A percentile compares a stretch with the other conserved stretches of the same genome.
These are phyloP conservation scores for Beta lomatogona DNA, from an alignment of 179 eudicot genomes.

Conservation along the genomic window DNA sequence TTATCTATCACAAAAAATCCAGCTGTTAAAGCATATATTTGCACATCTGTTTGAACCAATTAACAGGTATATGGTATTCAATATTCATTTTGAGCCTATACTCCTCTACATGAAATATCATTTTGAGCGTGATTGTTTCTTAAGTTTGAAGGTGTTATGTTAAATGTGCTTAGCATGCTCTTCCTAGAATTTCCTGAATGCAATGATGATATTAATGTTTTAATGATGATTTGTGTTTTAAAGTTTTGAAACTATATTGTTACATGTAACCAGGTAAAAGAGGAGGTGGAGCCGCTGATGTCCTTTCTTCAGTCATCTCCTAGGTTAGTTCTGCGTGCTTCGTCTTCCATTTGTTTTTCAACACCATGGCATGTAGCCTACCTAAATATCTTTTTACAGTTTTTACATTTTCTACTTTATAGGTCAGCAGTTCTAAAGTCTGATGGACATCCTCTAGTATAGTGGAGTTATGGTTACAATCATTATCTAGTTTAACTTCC, in stretches of 20 bases:
- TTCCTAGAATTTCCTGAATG: neutral
- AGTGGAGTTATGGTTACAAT: neutral
- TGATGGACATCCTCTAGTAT: neutral
- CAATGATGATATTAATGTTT: slow-evolving; percentile 12
- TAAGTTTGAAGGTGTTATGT: neutral
- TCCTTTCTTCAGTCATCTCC: slow-evolving; percentile 33
- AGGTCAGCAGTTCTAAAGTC: neutral
- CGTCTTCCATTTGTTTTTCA: neutral
- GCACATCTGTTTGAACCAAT: neutral
- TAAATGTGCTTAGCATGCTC: neutral
- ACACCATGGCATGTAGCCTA: neutral
- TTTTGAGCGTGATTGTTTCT: neutral
- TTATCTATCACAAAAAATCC: neutral
- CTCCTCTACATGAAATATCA: neutral
- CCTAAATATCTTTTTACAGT: neutral
- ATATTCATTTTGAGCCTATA: neutral
- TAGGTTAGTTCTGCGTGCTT: slow-evolving; percentile 39
- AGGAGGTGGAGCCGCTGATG: slow-evolving; percentile 46
- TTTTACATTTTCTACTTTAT: neutral
- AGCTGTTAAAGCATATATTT: neutral
- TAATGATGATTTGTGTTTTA: neutral
- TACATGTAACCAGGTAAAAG: slow-evolving; percentile 43
- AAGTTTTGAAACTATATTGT: too few species aligned
- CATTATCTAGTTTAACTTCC: neutral
- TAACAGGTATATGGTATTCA: neutral